Evolutionary conservation across 495 filamentous ascomycete species (phyloP).

Genomic region (Collariella sp.): DNA sequence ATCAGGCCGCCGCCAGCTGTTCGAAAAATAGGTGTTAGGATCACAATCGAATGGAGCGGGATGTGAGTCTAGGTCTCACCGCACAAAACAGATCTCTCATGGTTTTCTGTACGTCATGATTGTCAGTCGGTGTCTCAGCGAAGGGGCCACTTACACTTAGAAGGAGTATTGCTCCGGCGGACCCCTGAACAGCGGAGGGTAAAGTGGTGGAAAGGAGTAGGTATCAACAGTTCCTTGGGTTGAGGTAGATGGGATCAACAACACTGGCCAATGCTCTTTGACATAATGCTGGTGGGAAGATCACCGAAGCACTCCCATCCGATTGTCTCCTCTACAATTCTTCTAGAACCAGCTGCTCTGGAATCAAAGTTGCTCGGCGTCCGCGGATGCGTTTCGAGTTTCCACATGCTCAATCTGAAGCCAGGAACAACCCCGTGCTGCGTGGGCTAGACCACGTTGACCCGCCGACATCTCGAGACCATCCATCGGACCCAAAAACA

Average conservation of each 20-base stretch:
- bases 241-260: too few species aligned
- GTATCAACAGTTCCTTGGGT: too few species aligned
- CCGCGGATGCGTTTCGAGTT: neutral
- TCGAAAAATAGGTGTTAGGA: too few species aligned
- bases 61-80: neutral
- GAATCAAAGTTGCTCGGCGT: constrained; percentile 7
- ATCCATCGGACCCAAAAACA: neutral
- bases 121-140: neutral
- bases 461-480: neutral
- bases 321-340: too few species aligned
- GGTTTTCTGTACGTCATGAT: neutral
- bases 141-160: too few species aligned
- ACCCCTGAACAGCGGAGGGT: neutral
- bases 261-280: too few species aligned
- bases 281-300: too few species aligned
- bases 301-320: too few species aligned
- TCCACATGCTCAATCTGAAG: constrained; percentile 1
- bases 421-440: neutral
- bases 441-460: neutral
- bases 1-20: too few species aligned
- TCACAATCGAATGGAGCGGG: neutral
- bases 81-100: neutral
- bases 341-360: too few species aligned
- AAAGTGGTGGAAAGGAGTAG: too few species aligned
- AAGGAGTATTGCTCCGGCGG: neutral